Conservation (phyloP, 31 red algal genomes). For the Bonnemaisonia californica region DNA sequence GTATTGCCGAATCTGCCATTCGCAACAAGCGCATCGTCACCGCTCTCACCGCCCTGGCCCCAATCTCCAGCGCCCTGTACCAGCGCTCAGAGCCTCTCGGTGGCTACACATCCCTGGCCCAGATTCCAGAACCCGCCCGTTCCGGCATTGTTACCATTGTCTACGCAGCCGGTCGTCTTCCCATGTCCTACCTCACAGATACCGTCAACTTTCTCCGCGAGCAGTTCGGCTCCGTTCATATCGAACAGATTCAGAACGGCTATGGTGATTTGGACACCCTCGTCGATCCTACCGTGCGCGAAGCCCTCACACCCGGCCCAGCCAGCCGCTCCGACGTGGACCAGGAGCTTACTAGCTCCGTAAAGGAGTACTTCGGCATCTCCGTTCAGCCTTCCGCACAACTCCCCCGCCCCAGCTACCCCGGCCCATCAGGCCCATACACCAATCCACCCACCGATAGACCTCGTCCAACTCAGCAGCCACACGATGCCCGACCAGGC, state of each 20-base stretch:
- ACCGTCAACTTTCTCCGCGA: constrained; percentile 47
- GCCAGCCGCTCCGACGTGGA: constrained; percentile 36
- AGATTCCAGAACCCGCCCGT: constrained; percentile 65
- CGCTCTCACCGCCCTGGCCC: constrained; percentile 49
- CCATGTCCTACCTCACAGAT: constrained; percentile 55
- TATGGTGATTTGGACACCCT: constrained; percentile 37
- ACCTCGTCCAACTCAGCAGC: not conserved
- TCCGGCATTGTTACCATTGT: constrained; percentile 61
- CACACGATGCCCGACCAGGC: not conserved
- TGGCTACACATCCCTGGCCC: constrained; percentile 63
- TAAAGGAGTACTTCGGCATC: constrained; percentile 67
- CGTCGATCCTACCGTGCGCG: constrained; percentile 53
- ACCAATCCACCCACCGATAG: not conserved
- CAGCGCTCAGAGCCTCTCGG: constrained; percentile 57
- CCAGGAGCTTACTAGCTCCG: constrained; percentile 39
- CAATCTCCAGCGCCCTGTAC: constrained; percentile 52
- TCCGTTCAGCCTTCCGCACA: not conserved
- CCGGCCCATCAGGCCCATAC: not conserved
- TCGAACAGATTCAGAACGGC: constrained; percentile 50
- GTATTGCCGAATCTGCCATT: constrained; percentile 41
- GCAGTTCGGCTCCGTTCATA: constrained; percentile 53
- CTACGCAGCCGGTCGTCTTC: constrained; percentile 51
- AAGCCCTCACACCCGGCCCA: constrained; percentile 37
- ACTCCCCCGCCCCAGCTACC: not conserved
- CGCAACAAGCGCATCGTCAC: constrained; percentile 61